These are phyloP conservation scores for Neurospora discreta DNA, from an alignment of 495 filamentous ascomycete species.

Conservation along the genomic window DNA sequence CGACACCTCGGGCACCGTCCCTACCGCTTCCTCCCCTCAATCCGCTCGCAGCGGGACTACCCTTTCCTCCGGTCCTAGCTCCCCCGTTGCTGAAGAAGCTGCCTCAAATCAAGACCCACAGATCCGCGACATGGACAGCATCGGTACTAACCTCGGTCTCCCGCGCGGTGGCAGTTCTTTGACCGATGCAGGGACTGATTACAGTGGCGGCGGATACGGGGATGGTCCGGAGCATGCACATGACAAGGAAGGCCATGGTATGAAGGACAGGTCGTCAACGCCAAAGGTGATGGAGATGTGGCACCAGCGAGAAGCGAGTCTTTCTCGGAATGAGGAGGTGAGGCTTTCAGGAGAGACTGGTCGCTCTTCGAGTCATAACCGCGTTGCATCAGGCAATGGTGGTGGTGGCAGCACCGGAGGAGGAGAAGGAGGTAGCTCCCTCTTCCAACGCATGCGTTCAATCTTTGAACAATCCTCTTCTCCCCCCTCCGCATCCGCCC, in stretches of 20 bases:
- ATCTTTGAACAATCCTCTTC: constrained; percentile 17
- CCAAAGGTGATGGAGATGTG: neutral
- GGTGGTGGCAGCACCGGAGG: neutral
- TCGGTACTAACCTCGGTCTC: neutral
- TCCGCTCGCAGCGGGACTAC: constrained; percentile 13
- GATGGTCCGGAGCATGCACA: neutral
- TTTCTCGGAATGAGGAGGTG: neutral
- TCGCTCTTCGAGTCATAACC: neutral
- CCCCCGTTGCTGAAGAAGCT: neutral
- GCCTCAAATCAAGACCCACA: neutral
- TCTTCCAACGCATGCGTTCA: constrained; percentile 25
- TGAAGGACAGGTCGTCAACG: neutral
- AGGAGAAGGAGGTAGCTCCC: neutral
- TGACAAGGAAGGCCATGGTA: neutral
- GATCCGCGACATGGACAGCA: constrained; percentile 6
- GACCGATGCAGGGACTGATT: constrained; percentile 1
- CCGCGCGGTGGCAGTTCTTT: neutral
- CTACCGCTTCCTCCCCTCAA: constrained; percentile 6
- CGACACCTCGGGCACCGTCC: neutral
- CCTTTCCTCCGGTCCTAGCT: constrained; percentile 10
- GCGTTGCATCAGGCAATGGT: neutral
- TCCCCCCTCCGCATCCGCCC: neutral
- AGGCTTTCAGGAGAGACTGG: neutral
- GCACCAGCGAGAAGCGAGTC: neutral
- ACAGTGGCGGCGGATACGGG: constrained; percentile 1